Percentiles rank a stretch among this genome's conserved stretches.
These are phyloP conservation scores for Jamesozyma hellenica DNA, from an alignment of 805 yeast species.

Conservation along the genomic window DNA sequence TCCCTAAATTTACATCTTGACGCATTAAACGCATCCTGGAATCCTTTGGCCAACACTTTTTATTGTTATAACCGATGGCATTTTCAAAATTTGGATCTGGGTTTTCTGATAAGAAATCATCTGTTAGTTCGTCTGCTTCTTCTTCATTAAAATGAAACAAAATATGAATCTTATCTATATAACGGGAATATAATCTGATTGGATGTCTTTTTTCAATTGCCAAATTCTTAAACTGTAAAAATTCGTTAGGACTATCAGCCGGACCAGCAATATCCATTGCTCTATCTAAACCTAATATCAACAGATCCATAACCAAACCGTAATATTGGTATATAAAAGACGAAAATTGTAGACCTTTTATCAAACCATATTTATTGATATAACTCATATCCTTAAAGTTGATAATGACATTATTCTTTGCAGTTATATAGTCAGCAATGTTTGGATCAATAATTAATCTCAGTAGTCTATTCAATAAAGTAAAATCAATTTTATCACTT, in stretches of 20 bases:
- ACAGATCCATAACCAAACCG: slow-evolving; percentile 73
- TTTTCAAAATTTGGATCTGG: slow-evolving; percentile 91
- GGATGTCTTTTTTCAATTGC: slow-evolving; percentile 63
- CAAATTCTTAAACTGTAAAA: slow-evolving; percentile 54
- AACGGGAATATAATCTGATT: slow-evolving; percentile 69
- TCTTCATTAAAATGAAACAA: slow-evolving; percentile 64
- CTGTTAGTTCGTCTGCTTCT: slow-evolving; percentile 66
- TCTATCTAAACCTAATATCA: slow-evolving; percentile 75
- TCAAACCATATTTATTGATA: slow-evolving; percentile 75
- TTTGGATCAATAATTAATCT: slow-evolving; percentile 78
- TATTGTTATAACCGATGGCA: slow-evolving; percentile 75
- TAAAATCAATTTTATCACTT: slow-evolving; percentile 80
- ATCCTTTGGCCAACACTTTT: slow-evolving; percentile 92
- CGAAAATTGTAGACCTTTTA: slow-evolving; percentile 84
- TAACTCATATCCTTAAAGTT: slow-evolving; percentile 93
- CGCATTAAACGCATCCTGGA: slow-evolving; percentile 83
- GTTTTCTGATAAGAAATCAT: slow-evolving; percentile 68
- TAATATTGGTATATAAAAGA: slow-evolving; percentile 85
- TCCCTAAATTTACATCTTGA: slow-evolving; percentile 82
- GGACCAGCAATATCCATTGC: slow-evolving; percentile 84
- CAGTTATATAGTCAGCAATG: slow-evolving; percentile 88
- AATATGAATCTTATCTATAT: slow-evolving; percentile 72
- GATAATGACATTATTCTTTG: slow-evolving; percentile 75
- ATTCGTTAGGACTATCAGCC: slow-evolving; percentile 60
- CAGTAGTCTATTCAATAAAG: slow-evolving; percentile 70